Conservation (phyloP, 257 asterid species). For the Solanum corneliomulleri region DNA sequence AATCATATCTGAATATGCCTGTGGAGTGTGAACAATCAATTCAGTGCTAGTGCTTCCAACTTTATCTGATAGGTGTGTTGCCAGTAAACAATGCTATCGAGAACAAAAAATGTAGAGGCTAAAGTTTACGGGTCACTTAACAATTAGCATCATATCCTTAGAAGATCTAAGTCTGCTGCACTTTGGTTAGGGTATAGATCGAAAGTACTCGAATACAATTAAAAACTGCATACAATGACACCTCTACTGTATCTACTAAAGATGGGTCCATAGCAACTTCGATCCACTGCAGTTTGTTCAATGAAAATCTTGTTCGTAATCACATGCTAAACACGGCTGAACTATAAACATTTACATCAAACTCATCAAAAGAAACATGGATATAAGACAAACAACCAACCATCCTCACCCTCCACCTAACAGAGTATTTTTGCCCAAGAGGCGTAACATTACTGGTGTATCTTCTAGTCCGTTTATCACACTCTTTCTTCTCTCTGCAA, state of each 20-base stretch:
- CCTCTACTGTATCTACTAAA: neutral
- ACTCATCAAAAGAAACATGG: neutral
- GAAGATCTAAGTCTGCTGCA: neutral
- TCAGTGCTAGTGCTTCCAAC: neutral
- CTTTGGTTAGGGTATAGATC: neutral
- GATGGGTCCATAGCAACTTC: neutral
- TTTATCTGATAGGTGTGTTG: neutral
- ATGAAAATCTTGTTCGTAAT: neutral
- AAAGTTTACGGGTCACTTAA: neutral
- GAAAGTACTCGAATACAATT: neutral
- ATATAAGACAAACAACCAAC: neutral
- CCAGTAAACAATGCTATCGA: neutral
- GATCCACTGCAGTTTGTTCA: neutral
- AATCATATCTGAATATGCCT: constrained; percentile 71
- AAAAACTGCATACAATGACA: neutral
- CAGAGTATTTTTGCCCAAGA: neutral
- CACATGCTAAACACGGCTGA: neutral
- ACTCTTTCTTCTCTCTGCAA: constrained; percentile 54
- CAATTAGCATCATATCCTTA: neutral
- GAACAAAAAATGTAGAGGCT: neutral
- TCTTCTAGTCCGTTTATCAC: constrained; percentile 56
- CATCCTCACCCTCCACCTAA: neutral
- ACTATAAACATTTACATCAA: neutral
- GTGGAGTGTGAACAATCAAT: neutral
- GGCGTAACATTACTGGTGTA: constrained; percentile 10